phyloP scores from a whole-genome alignment of 176 grass and related monocot genomes.

The Canna indica region DNA sequence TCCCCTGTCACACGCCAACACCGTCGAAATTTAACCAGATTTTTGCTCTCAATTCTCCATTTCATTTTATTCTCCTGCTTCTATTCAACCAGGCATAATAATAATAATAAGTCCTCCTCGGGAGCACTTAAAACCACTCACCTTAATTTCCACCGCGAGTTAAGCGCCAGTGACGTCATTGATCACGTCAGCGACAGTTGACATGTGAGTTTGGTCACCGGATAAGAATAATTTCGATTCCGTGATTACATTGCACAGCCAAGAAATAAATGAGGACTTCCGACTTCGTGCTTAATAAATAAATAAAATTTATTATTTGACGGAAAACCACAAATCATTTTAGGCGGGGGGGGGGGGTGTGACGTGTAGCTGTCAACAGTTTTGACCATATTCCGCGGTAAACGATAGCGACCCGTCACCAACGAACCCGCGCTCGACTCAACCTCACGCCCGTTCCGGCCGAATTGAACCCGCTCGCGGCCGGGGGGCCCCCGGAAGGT shows the following conservation, averaged over 20 bases:
- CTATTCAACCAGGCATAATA: neutral
- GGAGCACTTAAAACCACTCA: no score
- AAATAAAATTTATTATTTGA: neutral
- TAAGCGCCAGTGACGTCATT: neutral
- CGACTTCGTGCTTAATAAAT: neutral
- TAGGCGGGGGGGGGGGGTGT: no score
- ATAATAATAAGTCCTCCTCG: no score
- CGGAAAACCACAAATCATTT: no score
- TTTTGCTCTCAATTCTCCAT: neutral
- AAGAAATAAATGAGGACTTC: neutral
- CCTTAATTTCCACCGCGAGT: neutral
- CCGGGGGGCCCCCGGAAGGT: no score
- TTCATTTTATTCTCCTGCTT: neutral
- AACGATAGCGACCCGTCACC: neutral
- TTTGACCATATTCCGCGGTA: neutral
- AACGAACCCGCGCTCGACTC: neutral
- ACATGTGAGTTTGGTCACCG: neutral
- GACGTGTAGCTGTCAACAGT: neutral
- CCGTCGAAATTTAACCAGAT: no score
- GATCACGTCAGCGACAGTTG: neutral
- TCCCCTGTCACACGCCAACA: slow-evolving; percentile 1
- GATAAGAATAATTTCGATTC: neutral
- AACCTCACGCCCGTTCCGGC: no score
- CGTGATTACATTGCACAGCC: neutral
- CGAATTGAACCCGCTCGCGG: no score